A percentile compares a stretch with the other conserved stretches of the same genome.
These are phyloP conservation scores for Gryganskiella cystojenkinii DNA, from an alignment of 192 early-diverging fungal species.

Conservation along the genomic window DNA sequence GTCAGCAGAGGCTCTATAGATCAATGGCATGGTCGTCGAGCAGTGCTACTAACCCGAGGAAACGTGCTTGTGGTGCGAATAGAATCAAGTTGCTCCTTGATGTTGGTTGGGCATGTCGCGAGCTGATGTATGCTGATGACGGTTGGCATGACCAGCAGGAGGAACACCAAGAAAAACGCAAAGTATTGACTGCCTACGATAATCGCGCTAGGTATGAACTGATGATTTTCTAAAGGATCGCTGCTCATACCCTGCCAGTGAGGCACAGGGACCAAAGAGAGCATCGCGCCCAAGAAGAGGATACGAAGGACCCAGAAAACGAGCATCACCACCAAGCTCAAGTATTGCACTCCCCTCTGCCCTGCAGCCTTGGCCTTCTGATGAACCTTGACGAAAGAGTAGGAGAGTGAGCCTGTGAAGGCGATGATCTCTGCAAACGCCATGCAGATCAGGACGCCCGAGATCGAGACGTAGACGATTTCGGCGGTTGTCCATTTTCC, in stretches of 20 bases:
- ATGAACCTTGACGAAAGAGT: conserved; percentile 27
- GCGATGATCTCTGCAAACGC: conserved; percentile 19
- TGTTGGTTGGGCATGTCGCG: conserved; percentile 12
- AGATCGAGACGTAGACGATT: conserved; percentile 18
- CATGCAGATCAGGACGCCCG: conserved; percentile 12
- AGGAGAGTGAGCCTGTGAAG: conserved; percentile 18
- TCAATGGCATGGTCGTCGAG: no score
- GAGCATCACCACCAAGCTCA: conserved; percentile 14
- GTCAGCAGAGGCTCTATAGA: no score
- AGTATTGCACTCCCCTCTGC: conserved; percentile 19
- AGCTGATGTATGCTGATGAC: conserved; percentile 20
- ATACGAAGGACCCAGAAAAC: conserved; percentile 8
- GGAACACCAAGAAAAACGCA: conserved; percentile 3
- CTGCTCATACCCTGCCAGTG: conserved; percentile 18
- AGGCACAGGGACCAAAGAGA: conserved; percentile 15
- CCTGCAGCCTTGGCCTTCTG: conserved; percentile 20
- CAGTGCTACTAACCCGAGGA: conserved; percentile 21
- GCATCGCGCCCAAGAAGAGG: conserved; percentile 12
- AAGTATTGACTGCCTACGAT: conserved; percentile 12
- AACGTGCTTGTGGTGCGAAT: conserved; percentile 22
- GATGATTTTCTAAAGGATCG: conserved; percentile 4
- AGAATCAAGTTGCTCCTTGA: conserved; percentile 17
- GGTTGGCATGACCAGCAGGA: conserved; percentile 18
- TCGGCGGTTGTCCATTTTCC: conserved; percentile 15
- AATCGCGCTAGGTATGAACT: conserved; percentile 2